Evolutionary conservation across 345 rosid species (phyloP).

Genomic region (Eucalyptus regnans): DNA sequence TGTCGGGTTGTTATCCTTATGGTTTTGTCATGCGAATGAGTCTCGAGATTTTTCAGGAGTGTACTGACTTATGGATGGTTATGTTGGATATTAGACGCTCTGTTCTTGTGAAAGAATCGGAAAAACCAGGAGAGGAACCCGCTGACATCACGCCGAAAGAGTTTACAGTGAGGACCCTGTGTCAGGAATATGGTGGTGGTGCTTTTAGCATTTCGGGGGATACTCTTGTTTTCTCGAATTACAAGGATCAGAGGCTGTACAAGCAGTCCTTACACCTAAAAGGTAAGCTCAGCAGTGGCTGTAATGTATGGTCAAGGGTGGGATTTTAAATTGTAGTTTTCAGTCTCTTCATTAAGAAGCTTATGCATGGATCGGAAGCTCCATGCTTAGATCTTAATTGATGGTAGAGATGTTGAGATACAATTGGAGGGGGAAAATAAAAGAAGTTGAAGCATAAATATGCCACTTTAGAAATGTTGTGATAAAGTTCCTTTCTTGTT

Average conservation of each 20-base stretch:
- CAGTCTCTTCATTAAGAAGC: neutral
- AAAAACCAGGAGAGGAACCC: conserved; percentile 38
- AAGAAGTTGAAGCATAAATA: neutral
- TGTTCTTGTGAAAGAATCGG: conserved; percentile 59
- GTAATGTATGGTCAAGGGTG: neutral
- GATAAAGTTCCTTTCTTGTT: neutral
- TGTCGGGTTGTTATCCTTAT: neutral
- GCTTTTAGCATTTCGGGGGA: conserved; percentile 56
- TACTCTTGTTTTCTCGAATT: conserved; percentile 62
- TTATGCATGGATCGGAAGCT: neutral
- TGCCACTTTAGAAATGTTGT: neutral
- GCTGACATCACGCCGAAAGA: conserved; percentile 73
- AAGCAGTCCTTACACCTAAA: conserved; percentile 27
- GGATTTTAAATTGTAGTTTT: neutral
- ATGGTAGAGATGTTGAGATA: neutral
- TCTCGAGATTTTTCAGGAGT: neutral
- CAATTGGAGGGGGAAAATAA: neutral
- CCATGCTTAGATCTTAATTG: neutral
- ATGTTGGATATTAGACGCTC: conserved; percentile 28
- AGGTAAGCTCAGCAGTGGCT: conserved; percentile 13
- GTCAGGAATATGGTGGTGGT: conserved; percentile 95
- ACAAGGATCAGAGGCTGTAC: conserved; percentile 82
- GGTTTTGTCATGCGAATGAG: neutral
- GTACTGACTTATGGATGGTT: neutral
- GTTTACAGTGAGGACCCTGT: conserved; percentile 61